phyloP scores from a whole-genome alignment of 306 rosid genomes.

The Chamaecrista fasciculata region DNA sequence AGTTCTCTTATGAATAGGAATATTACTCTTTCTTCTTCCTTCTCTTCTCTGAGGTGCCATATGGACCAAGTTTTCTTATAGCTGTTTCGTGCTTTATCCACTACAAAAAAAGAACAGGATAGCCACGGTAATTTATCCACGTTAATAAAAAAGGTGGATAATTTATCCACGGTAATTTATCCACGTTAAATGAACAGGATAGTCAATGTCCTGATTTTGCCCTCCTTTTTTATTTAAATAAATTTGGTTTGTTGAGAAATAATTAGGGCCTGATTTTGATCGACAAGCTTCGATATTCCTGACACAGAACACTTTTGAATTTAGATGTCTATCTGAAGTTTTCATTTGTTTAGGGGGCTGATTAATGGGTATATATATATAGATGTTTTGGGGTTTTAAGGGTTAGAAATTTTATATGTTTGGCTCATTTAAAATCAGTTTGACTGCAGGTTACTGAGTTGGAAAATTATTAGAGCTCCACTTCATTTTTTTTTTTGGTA shows the following conservation, averaged over 20 bases:
- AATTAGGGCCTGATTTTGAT: constrained; percentile 10
- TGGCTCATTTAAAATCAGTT: constrained; percentile 25
- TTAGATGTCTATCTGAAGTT: constrained; percentile 21
- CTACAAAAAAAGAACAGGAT: no score
- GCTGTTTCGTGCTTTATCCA: no score
- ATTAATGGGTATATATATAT: background rate
- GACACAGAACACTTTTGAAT: background rate
- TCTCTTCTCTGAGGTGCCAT: constrained; percentile 29
- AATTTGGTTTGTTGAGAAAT: background rate
- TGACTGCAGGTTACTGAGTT: constrained; percentile 35
- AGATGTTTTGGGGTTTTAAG: no score
- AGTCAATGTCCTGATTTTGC: background rate
- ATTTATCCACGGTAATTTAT: no score
- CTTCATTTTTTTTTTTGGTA: no score
- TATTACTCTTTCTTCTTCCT: constrained; percentile 11
- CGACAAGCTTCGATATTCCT: background rate
- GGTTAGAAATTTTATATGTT: background rate
- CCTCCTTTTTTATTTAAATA: background rate
- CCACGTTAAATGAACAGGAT: no score
- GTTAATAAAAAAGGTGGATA: no score
- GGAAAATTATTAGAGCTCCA: constrained; percentile 27
- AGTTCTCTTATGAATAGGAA: constrained; percentile 31
- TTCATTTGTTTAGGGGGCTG: background rate
- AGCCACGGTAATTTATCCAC: no score
- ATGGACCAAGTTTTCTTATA: constrained; percentile 62